Conservation (phyloP, 768 basidiomycete species). For the Lactarius trivialis region DNA sequence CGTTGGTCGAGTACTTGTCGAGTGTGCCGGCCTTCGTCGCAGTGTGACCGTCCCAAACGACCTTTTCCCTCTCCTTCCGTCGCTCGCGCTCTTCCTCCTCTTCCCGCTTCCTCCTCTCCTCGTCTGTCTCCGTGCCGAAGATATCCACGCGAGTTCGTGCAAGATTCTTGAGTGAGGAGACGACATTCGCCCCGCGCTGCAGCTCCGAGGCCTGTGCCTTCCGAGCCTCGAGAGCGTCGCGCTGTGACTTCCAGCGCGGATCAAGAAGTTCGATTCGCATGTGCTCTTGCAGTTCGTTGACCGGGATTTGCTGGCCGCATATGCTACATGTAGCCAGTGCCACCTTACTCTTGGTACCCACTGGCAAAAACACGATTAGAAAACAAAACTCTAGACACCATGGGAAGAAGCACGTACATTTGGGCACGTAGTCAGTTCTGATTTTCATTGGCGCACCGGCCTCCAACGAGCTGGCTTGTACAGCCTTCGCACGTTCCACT, state of each 20-base stretch:
- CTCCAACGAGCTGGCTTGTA: slow-evolving; percentile 72
- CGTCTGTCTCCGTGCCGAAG: slow-evolving; percentile 91
- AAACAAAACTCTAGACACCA: not conserved
- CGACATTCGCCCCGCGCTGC: slow-evolving; percentile 88
- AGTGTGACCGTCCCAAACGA: slow-evolving; percentile 98
- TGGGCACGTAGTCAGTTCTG: slow-evolving; percentile 92
- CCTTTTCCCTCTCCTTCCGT: slow-evolving; percentile 86
- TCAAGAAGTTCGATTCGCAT: slow-evolving; percentile 98
- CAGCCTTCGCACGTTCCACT: slow-evolving; percentile 67
- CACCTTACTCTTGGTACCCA: slow-evolving; percentile 60
- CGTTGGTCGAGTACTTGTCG: slow-evolving; percentile 88
- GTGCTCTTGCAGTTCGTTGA: slow-evolving; percentile 94
- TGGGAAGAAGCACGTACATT: slow-evolving; percentile 47
- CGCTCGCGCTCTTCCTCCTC: slow-evolving; percentile 80
- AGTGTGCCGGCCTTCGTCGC: slow-evolving; percentile 87
- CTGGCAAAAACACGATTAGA: slow-evolving; percentile 33
- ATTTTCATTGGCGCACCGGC: slow-evolving; percentile 85
- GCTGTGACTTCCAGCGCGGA: slow-evolving; percentile 96
- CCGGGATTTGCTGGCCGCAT: slow-evolving; percentile 93
- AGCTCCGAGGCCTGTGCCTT: slow-evolving; percentile 85
- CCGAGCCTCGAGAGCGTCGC: slow-evolving; percentile 80
- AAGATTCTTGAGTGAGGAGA: slow-evolving; percentile 86
- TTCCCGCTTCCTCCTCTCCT: slow-evolving; percentile 78
- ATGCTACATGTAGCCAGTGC: slow-evolving; percentile 85
- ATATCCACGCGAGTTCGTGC: slow-evolving; percentile 96